phyloP scores from a whole-genome alignment of 2,329 filamentous ascomycete genomes.

The Sclerotinia minor region DNA sequence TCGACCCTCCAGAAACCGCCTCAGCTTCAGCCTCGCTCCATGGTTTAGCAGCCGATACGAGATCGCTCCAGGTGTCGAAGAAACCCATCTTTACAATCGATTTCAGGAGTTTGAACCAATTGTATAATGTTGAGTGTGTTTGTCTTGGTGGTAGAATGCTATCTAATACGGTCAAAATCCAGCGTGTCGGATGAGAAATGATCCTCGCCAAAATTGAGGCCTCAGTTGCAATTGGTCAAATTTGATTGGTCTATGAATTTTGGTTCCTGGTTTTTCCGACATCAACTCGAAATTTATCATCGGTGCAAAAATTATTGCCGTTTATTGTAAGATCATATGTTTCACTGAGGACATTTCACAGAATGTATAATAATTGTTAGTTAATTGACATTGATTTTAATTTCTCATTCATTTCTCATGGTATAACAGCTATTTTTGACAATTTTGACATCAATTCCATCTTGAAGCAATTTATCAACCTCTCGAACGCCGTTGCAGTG shows the following conservation, averaged over 20 bases:
- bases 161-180: slow-evolving; percentile 21
- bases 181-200: slow-evolving; percentile 27
- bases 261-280: slow-evolving; percentile 27
- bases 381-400: too few species aligned
- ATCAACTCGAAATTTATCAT: slow-evolving; percentile 20
- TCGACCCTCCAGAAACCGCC: slow-evolving; percentile 43
- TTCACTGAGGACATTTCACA: background rate
- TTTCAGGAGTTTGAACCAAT: slow-evolving; percentile 26
- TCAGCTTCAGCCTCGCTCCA: slow-evolving; percentile 66
- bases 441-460: slow-evolving; percentile 7
- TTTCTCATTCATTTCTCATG: background rate
- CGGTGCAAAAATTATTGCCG: background rate
- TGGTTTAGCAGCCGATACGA: slow-evolving; percentile 64
- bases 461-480: slow-evolving; percentile 18
- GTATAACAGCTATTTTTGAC: background rate
- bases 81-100: slow-evolving; percentile 56
- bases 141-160: slow-evolving; percentile 18
- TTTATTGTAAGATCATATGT: background rate
- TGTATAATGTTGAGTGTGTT: slow-evolving; percentile 25
- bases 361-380: background rate
- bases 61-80: slow-evolving; percentile 64
- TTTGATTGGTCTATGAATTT: slow-evolving; percentile 34
- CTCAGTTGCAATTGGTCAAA: slow-evolving; percentile 32
- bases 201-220: slow-evolving; percentile 24
- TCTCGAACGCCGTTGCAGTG: slow-evolving; percentile 24